Percentiles rank a stretch among this genome's conserved stretches.
phyloP scores from a whole-genome alignment of 129 eudicot species.

The Arctium minus region DNA sequence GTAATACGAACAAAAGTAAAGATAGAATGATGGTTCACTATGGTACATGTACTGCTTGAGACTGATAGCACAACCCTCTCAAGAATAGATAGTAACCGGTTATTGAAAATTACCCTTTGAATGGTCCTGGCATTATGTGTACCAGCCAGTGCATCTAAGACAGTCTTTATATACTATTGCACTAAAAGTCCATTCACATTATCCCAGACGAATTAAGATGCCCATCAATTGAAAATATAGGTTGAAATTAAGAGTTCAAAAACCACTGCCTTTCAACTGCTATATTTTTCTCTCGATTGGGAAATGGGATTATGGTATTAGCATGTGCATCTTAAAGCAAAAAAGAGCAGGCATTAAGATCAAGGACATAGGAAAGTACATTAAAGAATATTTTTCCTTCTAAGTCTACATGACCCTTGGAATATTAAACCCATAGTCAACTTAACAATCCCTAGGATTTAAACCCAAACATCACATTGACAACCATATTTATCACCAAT shows the following conservation, averaged over 20 bases:
- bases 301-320: background rate
- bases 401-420: slow-evolving; percentile 1
- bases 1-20: background rate
- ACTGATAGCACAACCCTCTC: too few species aligned
- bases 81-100: background rate
- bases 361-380: background rate
- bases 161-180: background rate
- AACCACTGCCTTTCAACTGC: background rate
- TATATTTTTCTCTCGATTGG: background rate
- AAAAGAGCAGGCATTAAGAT: slow-evolving; percentile 4
- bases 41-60: background rate
- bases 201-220: background rate
- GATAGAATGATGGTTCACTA: background rate
- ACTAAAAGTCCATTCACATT: background rate
- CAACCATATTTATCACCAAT: too few species aligned
- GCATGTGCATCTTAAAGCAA: background rate
- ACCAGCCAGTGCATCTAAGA: background rate
- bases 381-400: background rate
- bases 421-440: background rate
- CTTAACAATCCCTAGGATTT: background rate
- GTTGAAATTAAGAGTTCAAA: background rate
- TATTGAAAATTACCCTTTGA: background rate
- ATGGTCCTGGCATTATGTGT: slow-evolving; percentile 1
- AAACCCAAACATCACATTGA: too few species aligned
- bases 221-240: background rate